Evolutionary conservation across 2,329 filamentous ascomycete species (phyloP).

Genomic region (Didymella pinodella): DNA sequence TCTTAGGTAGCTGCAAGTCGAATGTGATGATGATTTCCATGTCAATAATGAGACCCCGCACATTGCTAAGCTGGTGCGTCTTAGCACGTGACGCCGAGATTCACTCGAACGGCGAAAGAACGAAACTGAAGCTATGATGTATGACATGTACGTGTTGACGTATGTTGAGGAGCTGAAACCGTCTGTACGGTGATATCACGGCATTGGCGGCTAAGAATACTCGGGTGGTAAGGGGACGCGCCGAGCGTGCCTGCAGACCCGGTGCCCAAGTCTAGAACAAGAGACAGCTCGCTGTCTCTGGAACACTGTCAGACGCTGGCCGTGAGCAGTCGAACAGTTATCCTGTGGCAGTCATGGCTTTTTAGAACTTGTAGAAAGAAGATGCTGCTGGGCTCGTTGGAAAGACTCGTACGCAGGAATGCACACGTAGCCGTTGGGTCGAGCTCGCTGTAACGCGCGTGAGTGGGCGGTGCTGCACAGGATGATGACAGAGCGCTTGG

Average conservation of each 20-base stretch:
- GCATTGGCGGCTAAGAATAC: constrained; percentile 23
- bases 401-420: constrained; percentile 15
- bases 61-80: not conserved
- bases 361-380: not conserved
- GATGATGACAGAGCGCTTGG: constrained; percentile 25
- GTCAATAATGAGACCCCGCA: not conserved
- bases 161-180: constrained; percentile 7
- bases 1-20: constrained; percentile 21
- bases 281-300: constrained; percentile 8
- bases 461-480: constrained; percentile 21
- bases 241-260: constrained; percentile 22
- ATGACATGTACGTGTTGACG: not conserved
- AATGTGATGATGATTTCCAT: constrained; percentile 21
- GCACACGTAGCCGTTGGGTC: constrained; percentile 15
- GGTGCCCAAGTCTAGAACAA: constrained; percentile 24
- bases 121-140: not conserved
- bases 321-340: not conserved
- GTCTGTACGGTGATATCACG: constrained; percentile 11
- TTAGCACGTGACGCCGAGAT: not conserved
- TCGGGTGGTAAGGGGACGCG: constrained; percentile 19
- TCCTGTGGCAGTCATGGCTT: not conserved
- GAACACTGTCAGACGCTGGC: constrained; percentile 3
- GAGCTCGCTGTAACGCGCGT: constrained; percentile 10
- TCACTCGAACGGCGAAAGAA: not conserved
- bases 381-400: constrained; percentile 1